Conservation (phyloP, 495 filamentous ascomycete genomes). For the Pyrenopolyporus hunteri region DNA sequence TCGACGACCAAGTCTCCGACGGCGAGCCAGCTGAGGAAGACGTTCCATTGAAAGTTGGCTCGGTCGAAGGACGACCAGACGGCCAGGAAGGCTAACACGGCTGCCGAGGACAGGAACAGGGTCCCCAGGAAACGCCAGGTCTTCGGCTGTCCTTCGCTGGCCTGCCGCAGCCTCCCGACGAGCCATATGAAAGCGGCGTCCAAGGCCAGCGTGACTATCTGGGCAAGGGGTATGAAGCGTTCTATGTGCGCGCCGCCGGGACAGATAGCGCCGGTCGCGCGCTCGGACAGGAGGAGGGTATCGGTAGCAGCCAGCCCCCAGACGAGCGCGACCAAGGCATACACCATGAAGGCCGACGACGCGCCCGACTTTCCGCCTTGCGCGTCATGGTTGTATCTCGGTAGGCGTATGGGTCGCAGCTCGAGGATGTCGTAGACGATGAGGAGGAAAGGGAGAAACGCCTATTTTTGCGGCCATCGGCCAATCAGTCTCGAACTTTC, state of each 20-base stretch:
- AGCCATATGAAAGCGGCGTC: conserved; percentile 32
- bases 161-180: conserved; percentile 26
- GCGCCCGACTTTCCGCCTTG: conserved; percentile 1
- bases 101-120: conserved; percentile 28
- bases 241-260: conserved; percentile 28
- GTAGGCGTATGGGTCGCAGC: conserved; percentile 20
- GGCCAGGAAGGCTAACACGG: conserved; percentile 28
- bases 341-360: conserved; percentile 13
- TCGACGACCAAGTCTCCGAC: conserved; percentile 32
- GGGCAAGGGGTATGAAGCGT: conserved; percentile 35
- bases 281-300: conserved; percentile 30
- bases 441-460: conserved; percentile 38
- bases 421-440: conserved; percentile 23
- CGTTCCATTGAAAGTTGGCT: conserved; percentile 30
- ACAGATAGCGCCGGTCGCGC: conserved; percentile 38
- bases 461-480: conserved; percentile 15
- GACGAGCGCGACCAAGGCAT: conserved; percentile 29
- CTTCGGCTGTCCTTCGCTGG: conserved; percentile 11
- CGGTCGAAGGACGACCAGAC: conserved; percentile 36
- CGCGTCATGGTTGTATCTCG: conserved; percentile 19
- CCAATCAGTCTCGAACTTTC: not conserved
- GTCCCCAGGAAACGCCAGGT: conserved; percentile 31
- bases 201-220: conserved; percentile 31
- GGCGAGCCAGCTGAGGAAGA: conserved; percentile 30
- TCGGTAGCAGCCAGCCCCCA: conserved; percentile 38